phyloP scores from a whole-genome alignment of 2,329 filamentous ascomycete species.

The Aspergillus floridensis region DNA sequence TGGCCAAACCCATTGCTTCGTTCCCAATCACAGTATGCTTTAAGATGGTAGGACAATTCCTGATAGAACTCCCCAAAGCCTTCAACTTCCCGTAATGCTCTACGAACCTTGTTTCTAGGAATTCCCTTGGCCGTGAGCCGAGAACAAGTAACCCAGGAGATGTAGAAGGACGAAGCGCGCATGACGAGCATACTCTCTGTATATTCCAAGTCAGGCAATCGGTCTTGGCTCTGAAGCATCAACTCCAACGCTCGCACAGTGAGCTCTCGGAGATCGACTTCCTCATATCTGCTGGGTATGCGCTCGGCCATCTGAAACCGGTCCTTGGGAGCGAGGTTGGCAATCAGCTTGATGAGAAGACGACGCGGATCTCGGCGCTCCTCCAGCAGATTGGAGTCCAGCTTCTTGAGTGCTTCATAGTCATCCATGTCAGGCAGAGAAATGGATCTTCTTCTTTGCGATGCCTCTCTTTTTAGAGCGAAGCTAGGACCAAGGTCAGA shows the following conservation, averaged over 20 bases:
- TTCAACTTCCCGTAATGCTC: conserved; percentile 23
- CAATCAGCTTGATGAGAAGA: conserved; percentile 33
- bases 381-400: conserved; percentile 38
- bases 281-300: conserved; percentile 15
- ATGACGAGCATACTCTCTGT: conserved; percentile 17
- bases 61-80: conserved; percentile 31
- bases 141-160: conserved; percentile 34
- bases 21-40: conserved; percentile 17
- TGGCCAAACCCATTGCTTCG: background rate
- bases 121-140: conserved; percentile 21
- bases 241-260: conserved; percentile 17
- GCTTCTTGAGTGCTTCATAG: conserved; percentile 27
- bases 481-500: conserved; percentile 11
- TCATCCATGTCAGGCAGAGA: conserved; percentile 22
- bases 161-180: conserved; percentile 29
- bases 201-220: conserved; percentile 7
- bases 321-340: conserved; percentile 20
- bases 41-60: conserved; percentile 27
- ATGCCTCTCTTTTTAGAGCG: conserved; percentile 4
- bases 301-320: conserved; percentile 12
- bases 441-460: background rate
- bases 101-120: conserved; percentile 16
- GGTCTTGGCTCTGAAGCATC: conserved; percentile 10
- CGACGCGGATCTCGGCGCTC: conserved; percentile 37
- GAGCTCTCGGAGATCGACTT: conserved; percentile 10